Percentiles rank a stretch among this genome's conserved stretches.
phyloP scores from a whole-genome alignment of 31 red algal species.

The Odonthalia washingtoniensis region DNA sequence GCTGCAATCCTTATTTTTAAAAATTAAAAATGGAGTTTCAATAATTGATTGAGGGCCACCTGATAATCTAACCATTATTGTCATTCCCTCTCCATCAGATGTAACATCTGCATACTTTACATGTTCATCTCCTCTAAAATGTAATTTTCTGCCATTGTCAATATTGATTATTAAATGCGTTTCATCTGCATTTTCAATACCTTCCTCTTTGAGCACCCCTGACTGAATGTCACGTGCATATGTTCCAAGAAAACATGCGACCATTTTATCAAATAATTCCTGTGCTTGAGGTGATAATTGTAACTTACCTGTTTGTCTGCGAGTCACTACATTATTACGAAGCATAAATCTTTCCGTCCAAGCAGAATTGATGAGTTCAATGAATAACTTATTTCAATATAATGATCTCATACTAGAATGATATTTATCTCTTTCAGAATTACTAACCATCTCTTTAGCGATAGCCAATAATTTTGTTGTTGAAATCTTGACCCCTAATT shows the following conservation, averaged over 20 bases:
- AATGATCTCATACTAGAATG: too few species aligned
- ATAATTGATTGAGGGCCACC: slow-evolving; percentile 32
- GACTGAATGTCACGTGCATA: neutral
- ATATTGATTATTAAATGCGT: slow-evolving; percentile 31
- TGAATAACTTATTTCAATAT: too few species aligned
- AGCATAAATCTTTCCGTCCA: too few species aligned
- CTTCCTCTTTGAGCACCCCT: neutral
- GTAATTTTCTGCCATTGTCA: slow-evolving; percentile 19
- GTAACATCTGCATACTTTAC: slow-evolving; percentile 44
- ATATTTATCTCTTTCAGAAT: too few species aligned
- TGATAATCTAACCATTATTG: slow-evolving; percentile 37
- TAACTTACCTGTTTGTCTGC: too few species aligned
- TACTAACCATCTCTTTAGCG: too few species aligned
- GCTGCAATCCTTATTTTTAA: slow-evolving; percentile 20
- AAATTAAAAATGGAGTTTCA: slow-evolving; percentile 38
- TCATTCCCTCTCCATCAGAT: slow-evolving; percentile 42
- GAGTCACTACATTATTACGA: too few species aligned
- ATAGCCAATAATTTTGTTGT: too few species aligned
- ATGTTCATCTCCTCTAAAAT: slow-evolving; percentile 18
- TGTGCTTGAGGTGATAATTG: neutral
- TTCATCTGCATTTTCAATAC: slow-evolving; percentile 27
- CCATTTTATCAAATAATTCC: slow-evolving; percentile 8
- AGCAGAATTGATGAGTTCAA: too few species aligned
- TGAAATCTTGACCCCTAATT: too few species aligned
- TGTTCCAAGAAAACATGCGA: neutral